Base-by-base conservation (phyloP, 805 yeast species). In the Danielia reshetovae region DNA sequence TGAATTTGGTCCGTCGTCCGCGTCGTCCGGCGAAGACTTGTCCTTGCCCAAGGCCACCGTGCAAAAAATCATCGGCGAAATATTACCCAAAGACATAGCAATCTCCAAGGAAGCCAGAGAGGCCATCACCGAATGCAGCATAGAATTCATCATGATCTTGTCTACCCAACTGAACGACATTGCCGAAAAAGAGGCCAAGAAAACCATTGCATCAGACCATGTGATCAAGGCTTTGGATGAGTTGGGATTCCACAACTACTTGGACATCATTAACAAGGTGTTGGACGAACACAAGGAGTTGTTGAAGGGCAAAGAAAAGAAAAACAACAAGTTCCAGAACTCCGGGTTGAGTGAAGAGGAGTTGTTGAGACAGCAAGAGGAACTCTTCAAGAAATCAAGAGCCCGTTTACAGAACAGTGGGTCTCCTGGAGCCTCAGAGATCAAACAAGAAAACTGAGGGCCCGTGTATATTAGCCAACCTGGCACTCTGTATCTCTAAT, bases 121-220 rank as follows among this genome's bases (percentile, higher is more conserved):
- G 52, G 93, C 95, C 28, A 75, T 93, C 29, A 90, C 95, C 28
- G 97, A 93, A 55, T 90, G 96, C 59, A 88, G 97, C 51, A 87
- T 93, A 36, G 96, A 88, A 61, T 90, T 93, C 57, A 82, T 93
- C 40, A 90, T 93, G 95, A 86, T 90, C 39, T 67, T 90, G 27
- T 84, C 96, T 8, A 86, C 95, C 3, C 95, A 88, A 62, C 82
- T 90, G 36, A 89, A 90, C 51, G 97, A 93, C 43, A 88, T 93
- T 46, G 97, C 97, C 1, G 97, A 93, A 50, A 84, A 83, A 50
- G 98, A 93, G 56, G 79, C 94, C 35, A 93, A 93, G 60, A 93
- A 93, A 61, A 93, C 98, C 2, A 93, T 93, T 28, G 95, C 96
- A 0, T 83, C 95, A 2, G 98, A 93, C 57, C 98, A 93, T 56